These are phyloP conservation scores for Geotrichum candidum DNA, from an alignment of 1,139 yeast species.

Conservation along the genomic window DNA sequence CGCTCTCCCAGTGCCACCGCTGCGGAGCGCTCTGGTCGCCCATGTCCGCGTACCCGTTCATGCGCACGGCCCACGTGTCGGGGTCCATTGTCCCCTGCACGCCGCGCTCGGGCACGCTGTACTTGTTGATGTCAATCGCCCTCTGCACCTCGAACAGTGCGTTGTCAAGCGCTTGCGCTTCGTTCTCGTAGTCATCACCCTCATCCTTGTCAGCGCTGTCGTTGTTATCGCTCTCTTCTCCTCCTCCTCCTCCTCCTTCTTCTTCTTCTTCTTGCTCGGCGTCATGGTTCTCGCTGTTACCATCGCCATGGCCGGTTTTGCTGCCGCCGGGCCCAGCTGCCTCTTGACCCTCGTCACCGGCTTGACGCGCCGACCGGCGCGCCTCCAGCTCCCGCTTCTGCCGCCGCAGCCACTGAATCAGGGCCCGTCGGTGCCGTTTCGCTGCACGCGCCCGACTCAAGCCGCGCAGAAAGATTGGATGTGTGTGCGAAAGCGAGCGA, in stretches of 20 bases:
- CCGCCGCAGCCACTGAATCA: neutral
- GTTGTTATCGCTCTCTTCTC: neutral
- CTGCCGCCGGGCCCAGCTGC: no score
- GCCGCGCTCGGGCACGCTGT: neutral
- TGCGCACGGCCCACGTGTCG: neutral
- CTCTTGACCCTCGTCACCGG: neutral
- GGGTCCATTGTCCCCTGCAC: neutral
- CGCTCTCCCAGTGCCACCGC: neutral
- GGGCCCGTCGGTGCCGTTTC: neutral
- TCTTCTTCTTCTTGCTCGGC: no score
- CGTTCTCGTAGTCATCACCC: neutral
- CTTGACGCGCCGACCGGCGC: neutral
- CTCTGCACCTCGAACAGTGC: neutral
- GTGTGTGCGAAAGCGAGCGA: neutral
- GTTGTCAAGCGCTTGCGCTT: neutral
- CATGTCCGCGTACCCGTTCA: neutral
- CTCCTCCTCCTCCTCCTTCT: no score
- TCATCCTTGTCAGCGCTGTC: neutral
- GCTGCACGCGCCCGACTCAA: neutral
- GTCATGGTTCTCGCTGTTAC: no score
- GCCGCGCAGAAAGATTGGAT: neutral
- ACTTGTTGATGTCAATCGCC: neutral
- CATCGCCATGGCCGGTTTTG: no score
- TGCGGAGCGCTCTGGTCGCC: neutral
- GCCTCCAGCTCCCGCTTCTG: neutral